A percentile compares a stretch with the other conserved stretches of the same genome.
These are phyloP conservation scores for Kwoniella sp. DNA, from an alignment of 768 basidiomycete genomes.

Conservation along the genomic window DNA sequence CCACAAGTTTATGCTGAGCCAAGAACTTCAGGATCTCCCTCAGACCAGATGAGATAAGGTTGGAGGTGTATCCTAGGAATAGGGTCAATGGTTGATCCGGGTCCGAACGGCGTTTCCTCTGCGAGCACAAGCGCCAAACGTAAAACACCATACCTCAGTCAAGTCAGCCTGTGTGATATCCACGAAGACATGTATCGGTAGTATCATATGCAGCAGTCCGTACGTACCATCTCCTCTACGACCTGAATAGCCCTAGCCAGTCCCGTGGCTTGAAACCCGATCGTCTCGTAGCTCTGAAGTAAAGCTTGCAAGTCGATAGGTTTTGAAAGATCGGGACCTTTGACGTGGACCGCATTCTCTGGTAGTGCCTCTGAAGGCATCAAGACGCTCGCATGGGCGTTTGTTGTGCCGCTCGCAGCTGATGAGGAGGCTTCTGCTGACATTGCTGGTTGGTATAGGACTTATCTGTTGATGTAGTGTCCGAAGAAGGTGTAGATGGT, in stretches of 20 bases:
- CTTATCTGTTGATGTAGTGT: too few species aligned
- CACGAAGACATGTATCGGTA: too few species aligned
- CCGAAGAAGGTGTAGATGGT: too few species aligned
- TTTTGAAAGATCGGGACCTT: conserved; percentile 85
- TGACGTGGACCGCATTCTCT: conserved; percentile 59
- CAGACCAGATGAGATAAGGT: conserved; percentile 95
- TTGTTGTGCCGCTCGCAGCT: conserved; percentile 15
- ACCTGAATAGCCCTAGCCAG: conserved; percentile 84
- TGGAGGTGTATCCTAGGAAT: conserved; percentile 97
- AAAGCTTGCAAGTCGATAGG: conserved; percentile 68
- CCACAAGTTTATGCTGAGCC: conserved; percentile 87
- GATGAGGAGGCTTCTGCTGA: not conserved
- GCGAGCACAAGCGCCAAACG: too few species aligned
- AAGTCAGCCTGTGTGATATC: too few species aligned
- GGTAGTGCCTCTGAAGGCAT: conserved; percentile 51
- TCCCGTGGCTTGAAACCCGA: conserved; percentile 97
- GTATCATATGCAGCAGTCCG: too few species aligned
- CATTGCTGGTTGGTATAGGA: not conserved
- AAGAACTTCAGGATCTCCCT: conserved; percentile 89
- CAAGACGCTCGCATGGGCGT: conserved; percentile 50
- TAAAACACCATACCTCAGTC: too few species aligned
- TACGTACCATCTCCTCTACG: conserved; percentile 96
- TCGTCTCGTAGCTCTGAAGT: conserved; percentile 76
- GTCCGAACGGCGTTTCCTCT: conserved; percentile 84
- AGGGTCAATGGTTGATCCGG: conserved; percentile 74